Base-by-base conservation (phyloP, 2,329 filamentous ascomycete species). In the Colletotrichum coccodes region DNA sequence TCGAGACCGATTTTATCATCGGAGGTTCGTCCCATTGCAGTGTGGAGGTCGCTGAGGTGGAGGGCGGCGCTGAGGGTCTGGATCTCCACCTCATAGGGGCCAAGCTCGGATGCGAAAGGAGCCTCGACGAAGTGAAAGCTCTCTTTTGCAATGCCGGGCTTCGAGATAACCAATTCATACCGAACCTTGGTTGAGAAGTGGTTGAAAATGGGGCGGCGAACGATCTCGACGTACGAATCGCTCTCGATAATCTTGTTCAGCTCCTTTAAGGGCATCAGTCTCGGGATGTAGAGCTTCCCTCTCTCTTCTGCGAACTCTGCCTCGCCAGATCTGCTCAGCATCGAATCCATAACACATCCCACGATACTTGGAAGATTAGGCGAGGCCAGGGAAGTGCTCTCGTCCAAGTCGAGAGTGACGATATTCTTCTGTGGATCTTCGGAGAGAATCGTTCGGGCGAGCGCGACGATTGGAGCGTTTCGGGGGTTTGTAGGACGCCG, bases 401-500 rank as follows among this genome's bases (percentile, higher is more conserved):
- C 18, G 18, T 71, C 73, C 6, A 86, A 42, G 58, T 87, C 85
- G n/a, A 87, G 74, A 0, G 81, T 83, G 12, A 82, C 75, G 18
- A 87, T 77, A 0, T 70, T 75, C 71, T 80, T 85, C 21, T 80
- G 77, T 0, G 80, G 76, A 67, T 86, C 81, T 53, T 88, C 86
- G 0, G 86, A 87, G 53, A 83, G 80, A 9, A 88, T 75, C 0
- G 84, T 84, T 23, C 86, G 79, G 1, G 83, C 79, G 18, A 88
- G 73, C 2, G 82, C 85, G n/a, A 84, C 73, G 23, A 86, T 78
- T 0, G 81, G 77, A 2, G 84, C 77, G 14, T 77, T 75, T 28
- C 73, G 72, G 0, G 85, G 83, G 18, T 76, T 78, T 44, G 36
- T 56, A 16, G 74, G 75, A 49, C 70, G 76, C 76, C 74, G 79